Percentiles rank a stretch among this genome's conserved stretches.
Conservation (phyloP, 108 stramenopile genomes). For the Nitzschia sp. region DNA sequence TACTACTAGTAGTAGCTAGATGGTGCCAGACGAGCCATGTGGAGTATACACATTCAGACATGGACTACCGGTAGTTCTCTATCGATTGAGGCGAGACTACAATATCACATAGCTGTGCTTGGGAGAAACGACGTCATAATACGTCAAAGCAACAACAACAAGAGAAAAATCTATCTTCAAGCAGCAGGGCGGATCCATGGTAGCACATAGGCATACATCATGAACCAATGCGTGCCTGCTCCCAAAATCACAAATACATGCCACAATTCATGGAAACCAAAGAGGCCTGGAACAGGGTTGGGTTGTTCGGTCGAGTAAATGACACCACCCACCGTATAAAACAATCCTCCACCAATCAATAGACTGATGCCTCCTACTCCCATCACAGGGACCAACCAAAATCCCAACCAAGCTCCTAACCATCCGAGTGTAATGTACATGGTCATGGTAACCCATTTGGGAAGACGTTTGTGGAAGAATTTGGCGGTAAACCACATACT, state of each 20-base stretch:
- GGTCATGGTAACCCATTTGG: constrained; percentile 78
- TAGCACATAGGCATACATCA: constrained; percentile 75
- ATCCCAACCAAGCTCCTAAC: constrained; percentile 64
- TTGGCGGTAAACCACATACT: constrained; percentile 61
- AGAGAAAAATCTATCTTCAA: not conserved
- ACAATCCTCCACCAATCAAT: constrained; percentile 58
- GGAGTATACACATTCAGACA: too few relatives aligned
- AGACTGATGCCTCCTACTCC: constrained; percentile 43
- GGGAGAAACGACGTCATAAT: too few relatives aligned
- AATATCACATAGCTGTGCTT: too few relatives aligned
- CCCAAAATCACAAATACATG: constrained; percentile 67
- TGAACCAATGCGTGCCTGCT: constrained; percentile 58
- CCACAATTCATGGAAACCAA: constrained; percentile 88
- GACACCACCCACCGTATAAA: constrained; percentile 66
- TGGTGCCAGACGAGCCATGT: too few relatives aligned
- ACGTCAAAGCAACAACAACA: too few relatives aligned
- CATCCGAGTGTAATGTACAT: constrained; percentile 82
- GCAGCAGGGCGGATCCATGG: constrained; percentile 3
- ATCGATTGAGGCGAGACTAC: too few relatives aligned
- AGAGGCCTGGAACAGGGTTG: constrained; percentile 63
- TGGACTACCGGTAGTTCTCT: too few relatives aligned
- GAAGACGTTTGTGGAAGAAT: constrained; percentile 44
- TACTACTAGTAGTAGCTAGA: too few relatives aligned
- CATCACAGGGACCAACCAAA: constrained; percentile 51
- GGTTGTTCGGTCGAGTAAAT: constrained; percentile 61